Evolutionary conservation across 75 land plant species (phyloP).

Genomic region (Picea sitchensis): DNA sequence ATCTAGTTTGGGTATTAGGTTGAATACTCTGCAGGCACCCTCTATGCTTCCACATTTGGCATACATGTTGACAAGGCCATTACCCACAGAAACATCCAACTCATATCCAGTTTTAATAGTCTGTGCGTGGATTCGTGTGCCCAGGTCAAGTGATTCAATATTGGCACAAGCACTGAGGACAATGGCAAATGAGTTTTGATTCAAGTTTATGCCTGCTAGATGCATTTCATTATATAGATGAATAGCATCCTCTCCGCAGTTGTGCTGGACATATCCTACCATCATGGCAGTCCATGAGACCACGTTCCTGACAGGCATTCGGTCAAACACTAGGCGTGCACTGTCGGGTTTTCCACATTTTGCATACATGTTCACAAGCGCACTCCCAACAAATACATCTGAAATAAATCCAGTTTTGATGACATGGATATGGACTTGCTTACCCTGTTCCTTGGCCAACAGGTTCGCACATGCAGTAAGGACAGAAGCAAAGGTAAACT

Average conservation of each 20-base stretch:
- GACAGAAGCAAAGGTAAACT: conserved; percentile 46
- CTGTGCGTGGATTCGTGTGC: conserved; percentile 55
- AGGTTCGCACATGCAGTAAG: conserved; percentile 51
- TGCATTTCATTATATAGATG: conserved; percentile 39
- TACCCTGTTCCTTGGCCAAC: conserved; percentile 27
- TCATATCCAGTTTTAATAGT: conserved; percentile 26
- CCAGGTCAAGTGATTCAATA: conserved; percentile 28
- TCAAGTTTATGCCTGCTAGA: conserved; percentile 26
- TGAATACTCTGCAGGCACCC: conserved; percentile 50
- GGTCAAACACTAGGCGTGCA: not conserved
- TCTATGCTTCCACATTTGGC: conserved; percentile 56
- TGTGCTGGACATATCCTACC: not conserved
- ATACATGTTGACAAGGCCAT: conserved; percentile 80
- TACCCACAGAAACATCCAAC: conserved; percentile 50
- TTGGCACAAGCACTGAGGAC: conserved; percentile 58
- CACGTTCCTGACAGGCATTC: not conserved
- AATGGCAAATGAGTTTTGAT: conserved; percentile 49
- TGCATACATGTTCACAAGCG: not conserved
- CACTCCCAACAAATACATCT: not conserved
- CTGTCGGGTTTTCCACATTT: not conserved
- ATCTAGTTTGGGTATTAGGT: conserved; percentile 50
- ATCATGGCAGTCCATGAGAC: conserved; percentile 1
- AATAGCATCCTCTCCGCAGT: conserved; percentile 36
- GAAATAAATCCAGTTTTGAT: not conserved
- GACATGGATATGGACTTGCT: conserved; percentile 50